A percentile compares a stretch with the other conserved stretches of the same genome.
These are phyloP conservation scores for Cercospora sp. DNA, from an alignment of 2,329 filamentous ascomycete species.

Conservation along the genomic window DNA sequence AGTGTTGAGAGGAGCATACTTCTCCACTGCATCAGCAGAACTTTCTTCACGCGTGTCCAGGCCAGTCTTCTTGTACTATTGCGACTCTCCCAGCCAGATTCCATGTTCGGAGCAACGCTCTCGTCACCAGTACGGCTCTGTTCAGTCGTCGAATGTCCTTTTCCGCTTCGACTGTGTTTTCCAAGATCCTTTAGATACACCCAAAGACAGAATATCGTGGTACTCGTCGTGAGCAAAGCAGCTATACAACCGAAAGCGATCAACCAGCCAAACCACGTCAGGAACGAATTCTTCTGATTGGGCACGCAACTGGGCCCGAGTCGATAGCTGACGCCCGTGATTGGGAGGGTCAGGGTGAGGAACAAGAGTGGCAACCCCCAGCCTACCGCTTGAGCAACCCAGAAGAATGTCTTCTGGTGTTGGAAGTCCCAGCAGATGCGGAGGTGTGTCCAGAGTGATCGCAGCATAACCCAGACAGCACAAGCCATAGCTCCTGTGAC, in stretches of 20 bases:
- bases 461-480: conserved; percentile 77
- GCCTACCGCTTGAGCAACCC: conserved; percentile 36
- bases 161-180: conserved; percentile 1
- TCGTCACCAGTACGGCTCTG: not conserved
- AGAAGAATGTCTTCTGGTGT: conserved; percentile 38
- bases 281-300: conserved; percentile 55
- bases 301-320: conserved; percentile 89
- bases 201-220: conserved; percentile 41
- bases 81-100: conserved; percentile 4
- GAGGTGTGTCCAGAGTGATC: conserved; percentile 42
- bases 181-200: conserved; percentile 35
- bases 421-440: conserved; percentile 42
- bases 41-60: conserved; percentile 70
- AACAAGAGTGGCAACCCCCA: conserved; percentile 37
- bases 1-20: conserved; percentile 77
- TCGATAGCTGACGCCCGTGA: conserved; percentile 42
- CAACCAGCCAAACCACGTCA: conserved; percentile 43
- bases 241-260: conserved; percentile 38
- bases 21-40: conserved; percentile 79
- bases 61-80: conserved; percentile 25
- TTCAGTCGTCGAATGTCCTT: not conserved
- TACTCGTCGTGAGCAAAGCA: conserved; percentile 39
- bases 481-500: conserved; percentile 78
- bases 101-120: conserved; percentile 11
- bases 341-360: conserved; percentile 46